These are phyloP conservation scores for Kewa caespitosa DNA, from an alignment of 179 eudicot genomes.

Conservation along the genomic window DNA sequence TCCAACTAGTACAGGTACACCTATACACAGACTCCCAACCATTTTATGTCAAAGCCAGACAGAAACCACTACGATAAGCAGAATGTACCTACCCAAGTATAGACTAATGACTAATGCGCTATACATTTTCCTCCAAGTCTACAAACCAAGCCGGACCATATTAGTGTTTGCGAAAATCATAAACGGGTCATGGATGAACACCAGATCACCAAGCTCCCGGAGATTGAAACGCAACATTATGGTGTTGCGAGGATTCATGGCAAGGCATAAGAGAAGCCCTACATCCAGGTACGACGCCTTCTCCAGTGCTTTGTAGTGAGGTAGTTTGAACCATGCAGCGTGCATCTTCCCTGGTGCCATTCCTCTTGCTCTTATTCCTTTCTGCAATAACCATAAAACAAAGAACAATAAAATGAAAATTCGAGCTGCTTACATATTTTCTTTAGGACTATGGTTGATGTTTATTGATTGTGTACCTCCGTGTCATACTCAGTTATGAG, in stretches of 20 bases:
- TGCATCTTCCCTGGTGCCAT: neutral
- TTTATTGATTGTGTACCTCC: conserved; percentile 1
- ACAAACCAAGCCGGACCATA: too few relatives aligned
- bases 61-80: too few relatives aligned
- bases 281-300: neutral
- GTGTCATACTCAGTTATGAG: neutral
- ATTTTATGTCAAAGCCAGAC: too few relatives aligned
- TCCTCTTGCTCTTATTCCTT: conserved; percentile 9
- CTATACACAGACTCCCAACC: too few relatives aligned
- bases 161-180: neutral
- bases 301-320: neutral
- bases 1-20: too few relatives aligned
- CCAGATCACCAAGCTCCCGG: neutral
- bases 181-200: neutral
- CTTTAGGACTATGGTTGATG: neutral
- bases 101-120: too few relatives aligned
- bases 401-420: neutral
- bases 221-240: conserved; percentile 1
- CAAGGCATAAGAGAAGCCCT: neutral
- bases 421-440: neutral
- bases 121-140: too few relatives aligned
- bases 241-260: neutral
- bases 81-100: too few relatives aligned
- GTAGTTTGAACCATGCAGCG: neutral
- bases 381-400: too few relatives aligned